Percentiles rank a stretch among this genome's conserved stretches.
phyloP scores from a whole-genome alignment of 2,329 filamentous ascomycete genomes.

The Penicillium hordei region DNA sequence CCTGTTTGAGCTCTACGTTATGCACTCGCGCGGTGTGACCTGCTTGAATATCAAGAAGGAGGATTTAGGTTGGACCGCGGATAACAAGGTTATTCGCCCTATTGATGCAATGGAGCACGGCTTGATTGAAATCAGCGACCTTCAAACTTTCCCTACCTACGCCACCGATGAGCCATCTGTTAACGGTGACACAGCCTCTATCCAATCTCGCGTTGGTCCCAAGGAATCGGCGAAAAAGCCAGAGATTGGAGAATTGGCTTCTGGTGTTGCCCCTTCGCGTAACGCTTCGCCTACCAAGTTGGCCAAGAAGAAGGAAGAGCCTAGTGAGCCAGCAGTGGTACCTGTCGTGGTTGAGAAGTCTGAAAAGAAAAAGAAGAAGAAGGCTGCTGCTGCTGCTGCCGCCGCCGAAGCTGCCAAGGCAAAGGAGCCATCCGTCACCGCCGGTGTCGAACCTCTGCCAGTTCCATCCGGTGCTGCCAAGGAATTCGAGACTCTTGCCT shows the following conservation, averaged over 20 bases:
- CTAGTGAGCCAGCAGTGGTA: conserved; percentile 25
- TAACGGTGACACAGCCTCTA: conserved; percentile 44
- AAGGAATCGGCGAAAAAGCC: conserved; percentile 44
- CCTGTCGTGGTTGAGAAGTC: conserved; percentile 52
- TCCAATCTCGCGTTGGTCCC: conserved; percentile 38
- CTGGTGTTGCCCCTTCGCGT: conserved; percentile 27
- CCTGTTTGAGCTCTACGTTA: conserved; percentile 91
- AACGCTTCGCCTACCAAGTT: conserved; percentile 43
- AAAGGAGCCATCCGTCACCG: conserved; percentile 31
- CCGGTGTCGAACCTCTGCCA: conserved; percentile 17
- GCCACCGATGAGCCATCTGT: conserved; percentile 44
- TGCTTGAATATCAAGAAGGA: conserved; percentile 81
- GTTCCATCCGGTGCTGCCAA: conserved; percentile 1
- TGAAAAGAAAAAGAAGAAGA: conserved; percentile 72
- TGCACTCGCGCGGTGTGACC: conserved; percentile 97
- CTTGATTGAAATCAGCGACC: conserved; percentile 70
- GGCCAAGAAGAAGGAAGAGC: conserved; percentile 45
- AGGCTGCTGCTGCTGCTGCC: conserved; percentile 34
- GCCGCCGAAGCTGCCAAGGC: conserved; percentile 45
- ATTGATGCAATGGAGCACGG: conserved; percentile 75
- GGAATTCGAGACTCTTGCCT: conserved; percentile 15
- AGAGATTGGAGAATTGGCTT: conserved; percentile 25
- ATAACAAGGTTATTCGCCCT: conserved; percentile 80
- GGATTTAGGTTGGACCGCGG: conserved; percentile 86
- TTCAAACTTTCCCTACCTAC: conserved; percentile 53